Conservation (phyloP, 148 eudicot species). For the Nyssa sinensis region DNA sequence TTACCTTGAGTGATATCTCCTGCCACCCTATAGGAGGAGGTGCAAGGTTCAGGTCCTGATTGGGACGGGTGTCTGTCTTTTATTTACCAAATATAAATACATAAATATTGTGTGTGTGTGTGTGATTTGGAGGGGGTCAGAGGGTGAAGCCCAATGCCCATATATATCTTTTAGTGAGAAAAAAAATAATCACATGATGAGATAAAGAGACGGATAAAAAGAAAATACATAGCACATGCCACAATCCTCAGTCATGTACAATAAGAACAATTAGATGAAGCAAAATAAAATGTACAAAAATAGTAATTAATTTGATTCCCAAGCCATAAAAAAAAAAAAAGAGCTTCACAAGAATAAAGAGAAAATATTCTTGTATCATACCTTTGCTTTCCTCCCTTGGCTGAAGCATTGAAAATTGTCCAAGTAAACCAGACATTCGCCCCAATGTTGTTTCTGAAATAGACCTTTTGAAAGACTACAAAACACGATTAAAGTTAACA, state of each 20-base stretch:
- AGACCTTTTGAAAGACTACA: slow-evolving; percentile 67
- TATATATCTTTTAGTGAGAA: not conserved
- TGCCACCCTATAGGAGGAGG: too few species aligned
- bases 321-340: not conserved
- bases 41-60: too few species aligned
- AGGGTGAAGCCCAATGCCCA: not conserved
- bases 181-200: not conserved
- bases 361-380: slow-evolving; percentile 15
- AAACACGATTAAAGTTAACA: slow-evolving; percentile 11
- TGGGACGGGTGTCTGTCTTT: too few species aligned
- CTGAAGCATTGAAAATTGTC: slow-evolving; percentile 55
- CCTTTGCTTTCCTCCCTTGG: slow-evolving; percentile 64
- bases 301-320: not conserved
- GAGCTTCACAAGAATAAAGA: not conserved
- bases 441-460: slow-evolving; percentile 72
- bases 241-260: not conserved
- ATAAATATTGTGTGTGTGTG: too few species aligned
- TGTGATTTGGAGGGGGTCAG: too few species aligned
- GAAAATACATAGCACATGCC: not conserved
- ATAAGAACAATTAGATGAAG: too few species aligned
- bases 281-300: not conserved
- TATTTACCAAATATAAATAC: too few species aligned
- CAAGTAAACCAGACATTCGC: slow-evolving; percentile 68
- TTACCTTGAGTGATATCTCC: too few species aligned
- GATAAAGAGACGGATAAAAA: not conserved